Conservation (phyloP, 2,329 filamentous ascomycete species). For the Ceratocystis harringtonii region DNA sequence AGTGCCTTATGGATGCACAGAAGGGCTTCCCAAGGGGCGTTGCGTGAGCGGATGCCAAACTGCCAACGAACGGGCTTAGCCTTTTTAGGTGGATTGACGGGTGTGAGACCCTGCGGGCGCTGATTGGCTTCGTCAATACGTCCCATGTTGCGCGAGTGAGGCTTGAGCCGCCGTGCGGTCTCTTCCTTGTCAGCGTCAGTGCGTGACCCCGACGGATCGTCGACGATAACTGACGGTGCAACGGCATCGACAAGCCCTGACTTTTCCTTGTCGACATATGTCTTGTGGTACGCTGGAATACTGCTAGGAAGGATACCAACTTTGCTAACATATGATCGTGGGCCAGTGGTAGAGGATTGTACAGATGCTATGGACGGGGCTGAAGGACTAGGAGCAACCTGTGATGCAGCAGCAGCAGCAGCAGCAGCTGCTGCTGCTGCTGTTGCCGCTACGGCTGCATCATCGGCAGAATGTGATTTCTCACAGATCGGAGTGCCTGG, state of each 20-base stretch:
- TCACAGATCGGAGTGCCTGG: not conserved
- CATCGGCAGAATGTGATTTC: not conserved
- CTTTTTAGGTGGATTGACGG: conserved; percentile 51
- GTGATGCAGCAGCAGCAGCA: not conserved
- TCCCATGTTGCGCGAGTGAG: conserved; percentile 59
- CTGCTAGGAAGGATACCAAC: conserved; percentile 86
- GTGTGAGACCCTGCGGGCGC: conserved; percentile 47
- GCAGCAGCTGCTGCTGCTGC: not conserved
- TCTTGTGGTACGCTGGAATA: conserved; percentile 76
- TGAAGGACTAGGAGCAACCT: conserved; percentile 29
- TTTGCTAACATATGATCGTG: conserved; percentile 57
- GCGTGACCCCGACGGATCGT: conserved; percentile 36
- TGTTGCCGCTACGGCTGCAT: not conserved
- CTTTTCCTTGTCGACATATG: conserved; percentile 65
- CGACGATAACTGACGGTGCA: conserved; percentile 30
- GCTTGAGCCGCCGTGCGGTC: conserved; percentile 65
- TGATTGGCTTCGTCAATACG: conserved; percentile 38
- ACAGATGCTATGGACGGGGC: conserved; percentile 41
- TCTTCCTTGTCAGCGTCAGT: conserved; percentile 67
- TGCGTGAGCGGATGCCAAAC: conserved; percentile 89
- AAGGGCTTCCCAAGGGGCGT: conserved; percentile 86
- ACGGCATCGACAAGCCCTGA: conserved; percentile 32
- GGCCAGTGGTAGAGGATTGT: conserved; percentile 30
- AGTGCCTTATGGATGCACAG: conserved; percentile 90
- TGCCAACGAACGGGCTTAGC: conserved; percentile 83